These are phyloP conservation scores for Gaertneriomyces sp. DNA, from an alignment of 192 early-diverging fungal genomes.

Conservation along the genomic window DNA sequence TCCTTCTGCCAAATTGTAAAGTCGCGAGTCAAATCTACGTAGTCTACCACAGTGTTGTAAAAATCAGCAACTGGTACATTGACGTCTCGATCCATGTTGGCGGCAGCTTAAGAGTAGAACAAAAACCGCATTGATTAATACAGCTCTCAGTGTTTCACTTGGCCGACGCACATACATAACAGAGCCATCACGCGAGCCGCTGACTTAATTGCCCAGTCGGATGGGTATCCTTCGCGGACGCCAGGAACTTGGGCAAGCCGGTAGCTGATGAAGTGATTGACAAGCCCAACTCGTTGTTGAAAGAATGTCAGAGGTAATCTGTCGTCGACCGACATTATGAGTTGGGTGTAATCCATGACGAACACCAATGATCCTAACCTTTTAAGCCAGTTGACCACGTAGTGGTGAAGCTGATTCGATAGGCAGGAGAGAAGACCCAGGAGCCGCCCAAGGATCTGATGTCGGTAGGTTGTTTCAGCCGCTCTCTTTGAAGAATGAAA, in stretches of 20 bases:
- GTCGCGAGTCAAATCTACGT: conserved; percentile 44
- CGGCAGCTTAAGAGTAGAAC: conserved; percentile 51
- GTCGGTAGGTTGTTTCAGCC: conserved; percentile 78
- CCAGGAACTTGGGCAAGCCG: conserved; percentile 59
- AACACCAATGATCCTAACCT: conserved; percentile 37
- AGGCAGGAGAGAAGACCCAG: conserved; percentile 81
- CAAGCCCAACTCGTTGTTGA: conserved; percentile 69
- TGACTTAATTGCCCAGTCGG: conserved; percentile 79
- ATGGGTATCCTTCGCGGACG: conserved; percentile 61
- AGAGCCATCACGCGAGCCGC: conserved; percentile 88
- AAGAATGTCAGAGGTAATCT: conserved; percentile 60
- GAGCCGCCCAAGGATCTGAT: conserved; percentile 75
- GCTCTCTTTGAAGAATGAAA: conserved; percentile 69
- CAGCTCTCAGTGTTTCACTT: conserved; percentile 1
- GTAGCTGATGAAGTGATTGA: conserved; percentile 82
- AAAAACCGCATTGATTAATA: neutral
- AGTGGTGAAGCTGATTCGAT: conserved; percentile 80
- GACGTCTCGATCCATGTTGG: conserved; percentile 62
- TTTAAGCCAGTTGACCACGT: conserved; percentile 79
- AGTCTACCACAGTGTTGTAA: conserved; percentile 72
- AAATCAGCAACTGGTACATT: conserved; percentile 68
- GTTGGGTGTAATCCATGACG: neutral
- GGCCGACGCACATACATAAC: conserved; percentile 54
- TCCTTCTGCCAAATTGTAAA: conserved; percentile 50
- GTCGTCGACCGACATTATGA: neutral